These are phyloP conservation scores for Scheffersomyces lignicola DNA, from an alignment of 1,139 yeast genomes.

Conservation along the genomic window DNA sequence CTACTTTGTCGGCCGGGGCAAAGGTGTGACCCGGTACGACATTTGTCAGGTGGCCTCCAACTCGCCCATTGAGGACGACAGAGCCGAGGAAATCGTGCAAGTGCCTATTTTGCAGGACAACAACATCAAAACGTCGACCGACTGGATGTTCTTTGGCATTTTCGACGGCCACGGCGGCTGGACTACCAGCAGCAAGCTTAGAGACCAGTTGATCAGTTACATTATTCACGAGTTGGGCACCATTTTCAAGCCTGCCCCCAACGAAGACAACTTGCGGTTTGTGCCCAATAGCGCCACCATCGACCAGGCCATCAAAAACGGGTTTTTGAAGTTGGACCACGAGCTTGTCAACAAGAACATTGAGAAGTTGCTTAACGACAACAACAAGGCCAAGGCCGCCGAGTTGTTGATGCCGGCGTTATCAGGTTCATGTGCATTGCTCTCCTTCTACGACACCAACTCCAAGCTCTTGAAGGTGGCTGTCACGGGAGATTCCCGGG, in stretches of 20 bases:
- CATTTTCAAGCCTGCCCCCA: conserved; percentile 57
- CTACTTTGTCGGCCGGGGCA: conserved; percentile 75
- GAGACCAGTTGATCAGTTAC: conserved; percentile 73
- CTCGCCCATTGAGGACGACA: conserved; percentile 92
- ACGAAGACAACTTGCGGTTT: conserved; percentile 48
- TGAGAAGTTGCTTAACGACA: conserved; percentile 63
- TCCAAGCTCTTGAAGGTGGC: conserved; percentile 80
- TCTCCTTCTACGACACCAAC: conserved; percentile 82
- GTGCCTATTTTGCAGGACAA: conserved; percentile 66
- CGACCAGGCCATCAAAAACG: conserved; percentile 78
- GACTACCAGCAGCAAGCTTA: conserved; percentile 81
- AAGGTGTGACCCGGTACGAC: conserved; percentile 92
- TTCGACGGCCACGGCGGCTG: conserved; percentile 98
- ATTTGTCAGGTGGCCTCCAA: conserved; percentile 88
- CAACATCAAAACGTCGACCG: conserved; percentile 59
- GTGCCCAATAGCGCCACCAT: conserved; percentile 67
- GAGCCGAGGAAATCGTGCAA: conserved; percentile 82
- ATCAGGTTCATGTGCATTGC: conserved; percentile 90
- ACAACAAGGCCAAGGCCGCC: conserved; percentile 61
- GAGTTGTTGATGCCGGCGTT: conserved; percentile 88
- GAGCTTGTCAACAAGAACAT: conserved; percentile 81
- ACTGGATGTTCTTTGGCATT: conserved; percentile 94
- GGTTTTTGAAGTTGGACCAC: conserved; percentile 80
- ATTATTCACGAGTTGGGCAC: conserved; percentile 79
- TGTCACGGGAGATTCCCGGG: conserved; percentile 95